Base-by-base conservation (phyloP, 352 stramenopile species). In the Pythium rhizo-oryzae region DNA sequence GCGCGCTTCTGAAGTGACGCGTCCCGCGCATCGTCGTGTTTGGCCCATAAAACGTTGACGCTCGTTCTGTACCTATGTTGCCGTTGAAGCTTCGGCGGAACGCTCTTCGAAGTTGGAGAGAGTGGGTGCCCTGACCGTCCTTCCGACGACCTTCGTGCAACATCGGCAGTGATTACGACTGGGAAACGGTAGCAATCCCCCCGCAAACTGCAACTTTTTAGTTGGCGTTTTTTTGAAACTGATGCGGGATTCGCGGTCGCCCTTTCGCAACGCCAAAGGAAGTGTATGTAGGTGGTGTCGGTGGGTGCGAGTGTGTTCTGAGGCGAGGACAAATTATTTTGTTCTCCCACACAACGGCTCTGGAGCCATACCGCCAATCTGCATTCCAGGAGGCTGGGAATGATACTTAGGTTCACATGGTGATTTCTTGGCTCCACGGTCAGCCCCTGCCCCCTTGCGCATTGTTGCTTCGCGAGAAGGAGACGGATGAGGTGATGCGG, bases 31-130 rank as follows among this genome's bases (percentile, higher is more conserved):
- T 8, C 41, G 13, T 12, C 6, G 28, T 33, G 28, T 33, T 33
- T 33, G 28, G 28, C 28, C 3, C 28, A 7, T 33, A 6, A 6
- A 33, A 7, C 6, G 28, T 33, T 33, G 28, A 33, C 28, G 28
- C 28, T 33, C 28, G 41, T 7, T 5, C 41, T 47, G 41, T 47
- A 47, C 41, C 41, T 21, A 47, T 8, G 41, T 47, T 47, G 41
- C 41, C 41, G 41, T 47, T 47, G 41, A 47, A 47, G 41, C 41
- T 41, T 41, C 35, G 35, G 12, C 8, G 35, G 35, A 41, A 47
- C 41, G 41, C 41, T 47, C 41, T 47, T 47, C 41, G 41, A 47
- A 47, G 41, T 47, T 47, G n/a, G n/a, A n/a, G n/a, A n/a, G n/a
- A n/a, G n/a, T n/a, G n/a, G n/a, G n/a, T n/a, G n/a, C n/a, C n/a